phyloP scores from a whole-genome alignment of 192 early-diverging fungal species.

The Podila epigama region DNA sequence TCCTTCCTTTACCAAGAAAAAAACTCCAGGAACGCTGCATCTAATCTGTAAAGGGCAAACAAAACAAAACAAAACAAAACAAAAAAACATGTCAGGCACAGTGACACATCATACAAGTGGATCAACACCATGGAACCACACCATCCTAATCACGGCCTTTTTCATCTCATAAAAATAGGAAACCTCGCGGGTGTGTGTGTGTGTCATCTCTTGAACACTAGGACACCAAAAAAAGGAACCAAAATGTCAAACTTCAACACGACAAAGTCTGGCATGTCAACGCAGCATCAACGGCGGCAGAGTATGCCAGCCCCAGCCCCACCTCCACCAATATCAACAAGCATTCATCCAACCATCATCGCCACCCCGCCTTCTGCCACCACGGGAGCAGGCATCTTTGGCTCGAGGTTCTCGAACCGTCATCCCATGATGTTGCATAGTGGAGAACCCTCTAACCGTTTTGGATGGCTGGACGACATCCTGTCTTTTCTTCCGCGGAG shows the following conservation, averaged over 20 bases:
- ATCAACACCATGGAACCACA: background rate
- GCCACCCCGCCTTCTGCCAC: constrained; percentile 44
- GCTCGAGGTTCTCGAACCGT: constrained; percentile 26
- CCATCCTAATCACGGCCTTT: background rate
- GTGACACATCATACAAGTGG: too few relatives aligned
- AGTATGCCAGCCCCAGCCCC: constrained; percentile 39
- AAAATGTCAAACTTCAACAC: constrained; percentile 25
- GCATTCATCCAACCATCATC: constrained; percentile 33
- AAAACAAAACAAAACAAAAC: too few relatives aligned
- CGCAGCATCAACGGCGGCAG: constrained; percentile 35
- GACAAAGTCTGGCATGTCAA: constrained; percentile 31
- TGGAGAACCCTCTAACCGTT: constrained; percentile 5
- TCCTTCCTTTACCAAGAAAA: background rate
- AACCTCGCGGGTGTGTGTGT: too few relatives aligned
- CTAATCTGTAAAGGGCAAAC: too few relatives aligned
- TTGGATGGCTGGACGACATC: constrained; percentile 6
- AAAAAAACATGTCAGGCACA: too few relatives aligned
- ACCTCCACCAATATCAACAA: constrained; percentile 39
- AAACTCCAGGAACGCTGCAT: background rate
- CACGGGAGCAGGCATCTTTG: constrained; percentile 26
- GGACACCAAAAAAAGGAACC: background rate
- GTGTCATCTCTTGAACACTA: background rate
- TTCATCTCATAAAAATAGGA: background rate
- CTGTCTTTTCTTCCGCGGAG: constrained; percentile 29
- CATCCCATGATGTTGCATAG: constrained; percentile 44